Evolutionary conservation across 1,284 basidiomycete species (phyloP).

Genomic region (Naganishia albida): DNA sequence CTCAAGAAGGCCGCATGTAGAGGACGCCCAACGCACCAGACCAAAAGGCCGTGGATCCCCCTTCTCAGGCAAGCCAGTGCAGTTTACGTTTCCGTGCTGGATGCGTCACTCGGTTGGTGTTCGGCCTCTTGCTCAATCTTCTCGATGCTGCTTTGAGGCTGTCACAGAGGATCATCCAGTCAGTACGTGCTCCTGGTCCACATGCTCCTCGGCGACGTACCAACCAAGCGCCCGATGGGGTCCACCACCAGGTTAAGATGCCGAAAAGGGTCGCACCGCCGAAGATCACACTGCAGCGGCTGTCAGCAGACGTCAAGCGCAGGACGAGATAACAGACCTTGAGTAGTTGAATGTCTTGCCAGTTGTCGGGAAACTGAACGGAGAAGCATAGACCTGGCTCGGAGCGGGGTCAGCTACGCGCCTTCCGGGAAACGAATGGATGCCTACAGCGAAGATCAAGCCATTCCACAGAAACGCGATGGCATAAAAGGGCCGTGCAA

Average conservation of each 20-base stretch:
- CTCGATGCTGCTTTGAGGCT: conserved; percentile 15
- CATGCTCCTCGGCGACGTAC: not conserved
- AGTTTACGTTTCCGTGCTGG: conserved; percentile 4
- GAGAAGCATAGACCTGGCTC: conserved; percentile 36
- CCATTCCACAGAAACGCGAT: conserved; percentile 69
- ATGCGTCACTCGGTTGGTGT: conserved; percentile 4
- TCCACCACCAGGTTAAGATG: conserved; percentile 70
- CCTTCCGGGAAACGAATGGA: not conserved
- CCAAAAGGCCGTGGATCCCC: too few relatives aligned
- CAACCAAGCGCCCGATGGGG: conserved; percentile 74
- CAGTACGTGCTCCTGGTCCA: not conserved
- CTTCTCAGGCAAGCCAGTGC: too few relatives aligned
- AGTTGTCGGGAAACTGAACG: conserved; percentile 46
- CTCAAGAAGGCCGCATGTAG: too few relatives aligned
- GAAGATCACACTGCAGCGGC: conserved; percentile 63
- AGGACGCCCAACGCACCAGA: too few relatives aligned
- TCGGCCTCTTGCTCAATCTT: conserved; percentile 21
- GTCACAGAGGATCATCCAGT: not conserved
- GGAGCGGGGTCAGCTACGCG: conserved; percentile 6
- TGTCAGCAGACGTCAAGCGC: not conserved
- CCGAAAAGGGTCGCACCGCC: conserved; percentile 74
- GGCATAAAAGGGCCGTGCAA: conserved; percentile 67
- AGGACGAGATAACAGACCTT: not conserved
- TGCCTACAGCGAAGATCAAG: conserved; percentile 67
- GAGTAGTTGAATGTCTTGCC: conserved; percentile 48